Evolutionary conservation across 495 filamentous ascomycete species (phyloP), one percentile per base, ranked within the genome.

Genomic region (Umbilicaria muhlenbergii): DNA sequence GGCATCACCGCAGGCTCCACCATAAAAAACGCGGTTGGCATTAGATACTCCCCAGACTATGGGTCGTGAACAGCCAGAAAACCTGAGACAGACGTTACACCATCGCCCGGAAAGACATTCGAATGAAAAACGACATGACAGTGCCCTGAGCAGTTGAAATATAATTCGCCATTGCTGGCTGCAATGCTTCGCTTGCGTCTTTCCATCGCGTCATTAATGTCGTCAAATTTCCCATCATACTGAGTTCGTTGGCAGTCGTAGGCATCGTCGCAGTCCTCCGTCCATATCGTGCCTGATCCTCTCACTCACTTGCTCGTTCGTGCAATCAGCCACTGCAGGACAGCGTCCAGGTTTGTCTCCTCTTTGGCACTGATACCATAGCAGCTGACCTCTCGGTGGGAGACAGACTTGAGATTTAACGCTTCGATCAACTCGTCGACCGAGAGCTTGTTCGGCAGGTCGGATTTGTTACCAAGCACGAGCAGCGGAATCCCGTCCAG

Each of bases 341-440:
- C 91, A 5, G 88, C 91, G 60, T 98, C 91, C 50, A 98, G 74
- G 62, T 98, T 98, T 31, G 89, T 95, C 65, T 98, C 91, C 58
- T 98, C 89, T 58, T 94, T 94, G 33, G 89, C 91, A 54, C 86
- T 94, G 64, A 98, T 96, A 42, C 91, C 88, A 61, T 96, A 98
- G 67, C 91, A 98, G 70, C 86, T 93, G 51, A 98, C 89, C 62
- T 98, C 91, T 28, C 91, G 84, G 55, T 83, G 81, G 34, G 81
- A 83, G 57, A 98, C 82, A 41, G 78, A 75, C 62, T 88, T 91
- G 28, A 98, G 72, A 51, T 94, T 78, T 72, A 98, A 75, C 40
- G 75, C 79, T 33, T 94, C 88, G 65, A 98, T 98, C 49, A 98
- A 61, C 59, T 95, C 85, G 56, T 98, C 91, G 24, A 96, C 89